phyloP scores from a whole-genome alignment of 169 alveolate species.

The Eimeria maxima region DNA sequence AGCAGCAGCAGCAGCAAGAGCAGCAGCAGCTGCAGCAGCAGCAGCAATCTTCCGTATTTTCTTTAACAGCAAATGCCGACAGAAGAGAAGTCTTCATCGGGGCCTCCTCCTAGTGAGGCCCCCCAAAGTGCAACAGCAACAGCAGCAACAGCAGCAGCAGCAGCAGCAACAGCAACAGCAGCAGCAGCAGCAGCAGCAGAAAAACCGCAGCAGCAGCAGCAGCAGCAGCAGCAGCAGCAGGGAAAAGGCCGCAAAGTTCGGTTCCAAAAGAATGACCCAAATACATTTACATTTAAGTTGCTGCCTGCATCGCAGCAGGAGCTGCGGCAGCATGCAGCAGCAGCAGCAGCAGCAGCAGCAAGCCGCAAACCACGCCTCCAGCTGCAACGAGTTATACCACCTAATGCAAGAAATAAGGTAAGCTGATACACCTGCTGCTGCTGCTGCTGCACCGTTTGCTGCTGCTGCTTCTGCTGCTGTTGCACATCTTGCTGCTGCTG shows the following conservation, averaged over 20 bases:
- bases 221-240: conserved; percentile 54
- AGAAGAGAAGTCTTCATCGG: neutral
- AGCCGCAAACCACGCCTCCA: neutral
- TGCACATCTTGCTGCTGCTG: conserved; percentile 26
- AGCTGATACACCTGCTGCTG: conserved; percentile 1
- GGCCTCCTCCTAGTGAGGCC: neutral
- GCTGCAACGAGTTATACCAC: conserved; percentile 77
- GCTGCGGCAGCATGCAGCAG: too few species aligned
- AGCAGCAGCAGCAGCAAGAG: neutral
- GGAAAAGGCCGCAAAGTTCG: conserved; percentile 27
- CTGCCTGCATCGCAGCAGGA: conserved; percentile 19
- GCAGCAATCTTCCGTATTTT: neutral
- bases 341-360: too few species aligned
- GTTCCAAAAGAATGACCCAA: conserved; percentile 43
- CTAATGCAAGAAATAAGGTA: conserved; percentile 61
- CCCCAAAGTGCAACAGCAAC: neutral
- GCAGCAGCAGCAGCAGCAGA: neutral
- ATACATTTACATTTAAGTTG: conserved; percentile 35
- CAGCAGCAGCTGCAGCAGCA: conserved; percentile 24
- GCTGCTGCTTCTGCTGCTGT: neutral
- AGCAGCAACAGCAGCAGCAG: conserved; percentile 18
- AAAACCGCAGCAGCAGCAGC: too few species aligned
- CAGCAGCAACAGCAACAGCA: neutral
- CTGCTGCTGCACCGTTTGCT: too few species aligned
- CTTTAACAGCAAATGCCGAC: neutral